Evolutionary conservation across 2,329 filamentous ascomycete species (phyloP).

Genomic region (Fusarium pininemorale): DNA sequence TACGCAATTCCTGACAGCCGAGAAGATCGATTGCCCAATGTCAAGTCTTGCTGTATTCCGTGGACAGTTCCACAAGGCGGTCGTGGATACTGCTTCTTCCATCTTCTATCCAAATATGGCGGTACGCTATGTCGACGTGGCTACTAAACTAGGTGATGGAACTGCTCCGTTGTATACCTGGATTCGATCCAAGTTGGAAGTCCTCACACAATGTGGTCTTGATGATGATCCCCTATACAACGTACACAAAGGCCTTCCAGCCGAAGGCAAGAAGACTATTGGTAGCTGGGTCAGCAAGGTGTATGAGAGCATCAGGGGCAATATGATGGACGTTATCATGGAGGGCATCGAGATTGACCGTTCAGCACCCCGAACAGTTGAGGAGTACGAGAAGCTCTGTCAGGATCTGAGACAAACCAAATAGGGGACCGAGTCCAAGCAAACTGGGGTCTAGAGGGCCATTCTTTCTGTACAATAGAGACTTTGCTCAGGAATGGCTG

Average conservation of each 20-base stretch:
- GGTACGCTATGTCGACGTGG: conserved; percentile 34
- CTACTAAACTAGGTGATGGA: conserved; percentile 44
- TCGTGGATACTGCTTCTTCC: conserved; percentile 30
- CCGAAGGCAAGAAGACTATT: conserved; percentile 45
- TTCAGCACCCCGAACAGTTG: conserved; percentile 28
- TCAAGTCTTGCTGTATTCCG: conserved; percentile 38
- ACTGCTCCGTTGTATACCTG: conserved; percentile 43
- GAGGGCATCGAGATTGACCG: conserved; percentile 33
- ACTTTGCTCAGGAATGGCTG: neutral
- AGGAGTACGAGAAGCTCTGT: conserved; percentile 39
- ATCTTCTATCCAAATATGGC: conserved; percentile 43
- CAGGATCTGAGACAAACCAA: neutral
- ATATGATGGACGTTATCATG: conserved; percentile 45
- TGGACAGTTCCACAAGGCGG: conserved; percentile 27
- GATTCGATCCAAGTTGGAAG: conserved; percentile 42
- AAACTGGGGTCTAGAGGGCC: neutral
- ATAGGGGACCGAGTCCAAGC: neutral
- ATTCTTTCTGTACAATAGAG: too few species aligned
- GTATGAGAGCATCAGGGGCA: conserved; percentile 44
- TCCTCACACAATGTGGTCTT: conserved; percentile 46
- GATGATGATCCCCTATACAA: conserved; percentile 45
- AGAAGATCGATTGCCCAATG: conserved; percentile 36
- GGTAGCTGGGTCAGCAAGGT: conserved; percentile 45
- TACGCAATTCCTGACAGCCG: conserved; percentile 37
- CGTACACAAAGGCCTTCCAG: conserved; percentile 29